Percentiles rank a stretch among this genome's conserved stretches.
These are phyloP conservation scores for Populus deltoides DNA, from an alignment of 345 rosid genomes.

Conservation along the genomic window DNA sequence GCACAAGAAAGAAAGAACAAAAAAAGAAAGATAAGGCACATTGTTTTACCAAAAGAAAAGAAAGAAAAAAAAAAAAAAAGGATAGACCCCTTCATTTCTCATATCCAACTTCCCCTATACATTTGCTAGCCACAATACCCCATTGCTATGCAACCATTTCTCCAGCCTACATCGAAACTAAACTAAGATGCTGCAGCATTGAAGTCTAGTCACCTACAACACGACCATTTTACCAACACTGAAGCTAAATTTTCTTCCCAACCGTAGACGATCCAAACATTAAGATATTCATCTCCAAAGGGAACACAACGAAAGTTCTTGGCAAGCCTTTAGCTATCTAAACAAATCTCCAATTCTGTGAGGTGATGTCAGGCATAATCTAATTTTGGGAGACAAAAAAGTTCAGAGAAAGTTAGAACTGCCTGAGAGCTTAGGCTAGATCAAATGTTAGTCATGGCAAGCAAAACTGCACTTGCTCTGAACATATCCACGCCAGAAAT, in stretches of 20 bases:
- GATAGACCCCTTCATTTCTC: conserved; percentile 10
- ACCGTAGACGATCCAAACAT: conserved; percentile 2
- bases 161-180: not conserved
- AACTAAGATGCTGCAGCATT: not conserved
- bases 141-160: conserved; percentile 10
- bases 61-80: not conserved
- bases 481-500: conserved; percentile 40
- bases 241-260: not conserved
- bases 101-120: conserved; percentile 30
- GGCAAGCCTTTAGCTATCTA: conserved; percentile 15
- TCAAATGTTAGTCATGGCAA: conserved; percentile 61
- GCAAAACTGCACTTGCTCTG: conserved; percentile 44
- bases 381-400: conserved; percentile 15
- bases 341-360: conserved; percentile 8
- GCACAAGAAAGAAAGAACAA: not conserved
- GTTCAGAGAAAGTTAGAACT: conserved; percentile 29
- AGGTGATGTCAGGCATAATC: conserved; percentile 12
- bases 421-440: conserved; percentile 31
- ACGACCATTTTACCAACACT: conserved; percentile 4
- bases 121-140: conserved; percentile 10
- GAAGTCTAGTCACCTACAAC: not conserved
- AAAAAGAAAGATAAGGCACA: not conserved
- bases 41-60: not conserved
- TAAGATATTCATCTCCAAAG: not conserved
- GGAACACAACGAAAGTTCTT: conserved; percentile 7